phyloP scores from a whole-genome alignment of 2,329 filamentous ascomycete genomes.

The Sporothrix sp. region DNA sequence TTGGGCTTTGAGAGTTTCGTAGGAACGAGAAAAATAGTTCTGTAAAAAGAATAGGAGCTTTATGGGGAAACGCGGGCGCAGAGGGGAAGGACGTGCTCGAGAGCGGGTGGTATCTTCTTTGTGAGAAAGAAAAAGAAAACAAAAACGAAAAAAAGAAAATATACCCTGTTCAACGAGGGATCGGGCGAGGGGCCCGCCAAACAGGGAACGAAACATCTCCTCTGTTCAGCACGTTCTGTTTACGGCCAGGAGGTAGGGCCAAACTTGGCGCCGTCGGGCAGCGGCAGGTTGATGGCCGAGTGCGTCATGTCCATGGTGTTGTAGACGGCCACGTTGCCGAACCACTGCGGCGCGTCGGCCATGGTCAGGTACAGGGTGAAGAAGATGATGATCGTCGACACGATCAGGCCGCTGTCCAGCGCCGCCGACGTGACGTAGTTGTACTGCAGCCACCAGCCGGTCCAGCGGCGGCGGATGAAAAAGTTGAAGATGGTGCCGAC shows the following conservation, averaged over 20 bases:
- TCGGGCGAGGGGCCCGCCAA: too few species aligned
- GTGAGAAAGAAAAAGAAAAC: too few species aligned
- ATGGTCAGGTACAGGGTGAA: conserved; percentile 54
- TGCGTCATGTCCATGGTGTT: conserved; percentile 12
- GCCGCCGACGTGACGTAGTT: conserved; percentile 68
- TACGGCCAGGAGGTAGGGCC: conserved; percentile 16
- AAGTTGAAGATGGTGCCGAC: conserved; percentile 62
- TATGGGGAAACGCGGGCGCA: too few species aligned
- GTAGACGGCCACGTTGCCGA: conserved; percentile 39
- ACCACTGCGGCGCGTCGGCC: conserved; percentile 49
- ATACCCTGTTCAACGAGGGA: not conserved
- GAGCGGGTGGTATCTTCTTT: too few species aligned
- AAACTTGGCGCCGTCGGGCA: conserved; percentile 12
- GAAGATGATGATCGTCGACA: conserved; percentile 61
- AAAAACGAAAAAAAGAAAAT: not conserved
- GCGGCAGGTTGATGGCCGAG: conserved; percentile 7
- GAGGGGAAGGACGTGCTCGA: too few species aligned
- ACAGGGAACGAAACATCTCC: too few species aligned
- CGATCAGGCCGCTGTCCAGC: conserved; percentile 56
- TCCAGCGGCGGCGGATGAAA: conserved; percentile 53
- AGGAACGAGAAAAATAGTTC: conserved; percentile 2
- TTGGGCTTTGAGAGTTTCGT: conserved; percentile 17
- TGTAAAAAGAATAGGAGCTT: too few species aligned
- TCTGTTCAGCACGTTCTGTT: not conserved
- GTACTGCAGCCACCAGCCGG: conserved; percentile 68